Base-by-base conservation (phyloP, 129 eudicot species). In the Deinandra increscens region DNA sequence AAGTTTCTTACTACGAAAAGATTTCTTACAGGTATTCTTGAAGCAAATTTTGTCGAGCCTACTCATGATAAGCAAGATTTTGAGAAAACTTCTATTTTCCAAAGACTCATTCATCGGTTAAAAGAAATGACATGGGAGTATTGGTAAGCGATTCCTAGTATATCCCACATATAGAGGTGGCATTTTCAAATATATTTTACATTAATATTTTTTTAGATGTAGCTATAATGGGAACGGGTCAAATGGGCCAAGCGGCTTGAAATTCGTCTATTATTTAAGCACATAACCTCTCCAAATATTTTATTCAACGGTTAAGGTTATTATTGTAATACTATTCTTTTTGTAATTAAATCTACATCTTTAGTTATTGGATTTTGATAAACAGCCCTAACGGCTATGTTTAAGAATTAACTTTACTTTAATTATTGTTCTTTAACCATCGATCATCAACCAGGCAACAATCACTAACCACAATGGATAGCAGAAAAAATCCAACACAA, bases 1-100 rank as follows among this genome's bases (percentile, higher is more conserved):
- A 9, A 58, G 74, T 65, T 49, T 62, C 81, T 44, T 22, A 66
- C 33, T 34, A 70, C 66, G 4, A 53, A n/a, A 31, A 4, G 17
- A 42, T 43, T 50, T 37, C 48, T 74, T 78, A 37, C 78, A 91
- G 98, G 98, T 65, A 69, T 91, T 60, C 82, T 93, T 65, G 96
- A 89, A 80, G 96, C 96, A 80, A 86, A 93, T 66, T 93, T 88
- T 80, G 69, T 89, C 64, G 80, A 86, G 83, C 98, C 98, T 26
- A 84, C 91, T 12, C 98, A 93, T 56, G 87, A 81, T 72, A 93
- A 92, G 79, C 98, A 93, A 74, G 98, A 93, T 66, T 93, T 93
- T 73, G 98, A 93, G 86, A 89, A 85, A 82, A 93, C 98, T 64
- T 78, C 91, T 43, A 73, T 84, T 37, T 93, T 83, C 75, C 95